Base-by-base conservation (phyloP, 2,329 filamentous ascomycete species). In the Ophiosphaerella narmari region DNA sequence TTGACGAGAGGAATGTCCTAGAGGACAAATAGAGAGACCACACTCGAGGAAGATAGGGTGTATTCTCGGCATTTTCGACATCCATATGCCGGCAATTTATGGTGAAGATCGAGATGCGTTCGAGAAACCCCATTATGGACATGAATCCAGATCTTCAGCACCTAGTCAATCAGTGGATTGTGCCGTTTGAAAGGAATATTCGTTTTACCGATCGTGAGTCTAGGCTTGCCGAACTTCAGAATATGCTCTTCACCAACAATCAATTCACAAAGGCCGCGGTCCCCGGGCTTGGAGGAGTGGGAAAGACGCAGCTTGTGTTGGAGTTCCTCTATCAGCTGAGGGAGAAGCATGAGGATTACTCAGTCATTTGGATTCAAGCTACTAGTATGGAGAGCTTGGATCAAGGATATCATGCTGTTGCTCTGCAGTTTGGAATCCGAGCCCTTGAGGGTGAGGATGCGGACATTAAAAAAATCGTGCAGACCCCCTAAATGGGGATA, bases 291-390 rank as follows among this genome's bases (percentile, higher is more conserved):
- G 38, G 45, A 8, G 45, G 45, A 11, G 42, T 55, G 2, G 64
- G 64, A 26, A 67, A 67, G 48, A 65, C 62, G 32, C 55, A 63
- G 42, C 36, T 65, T 14, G 64, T 49, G n/a, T 51, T 67, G 7
- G 38, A 57, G 29, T 66, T 67, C 35, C 60, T 59, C 14, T 68
- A 68, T 47, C 40, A 4, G 13, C 42, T 62, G 2, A 52, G 51
- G 21, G 37, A 61, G 29, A 46, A 21, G 16, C 18, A 36, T 18
- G 40, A 32, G 11, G 49, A 50, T 0, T 49, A 46, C 45, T 59
- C 58, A 12, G 32, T 62, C 21, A 55, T 59, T 41, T 62, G 51
- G 58, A 37, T 62, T 24, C 45, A 54, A 24, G 58, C 52, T 16
- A 33, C 44, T n/a, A 55, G 48, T 13, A 50, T 50, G 24, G 48